Conservation (phyloP, 1,284 basidiomycete genomes). For the Tilletia walkeri region DNA sequence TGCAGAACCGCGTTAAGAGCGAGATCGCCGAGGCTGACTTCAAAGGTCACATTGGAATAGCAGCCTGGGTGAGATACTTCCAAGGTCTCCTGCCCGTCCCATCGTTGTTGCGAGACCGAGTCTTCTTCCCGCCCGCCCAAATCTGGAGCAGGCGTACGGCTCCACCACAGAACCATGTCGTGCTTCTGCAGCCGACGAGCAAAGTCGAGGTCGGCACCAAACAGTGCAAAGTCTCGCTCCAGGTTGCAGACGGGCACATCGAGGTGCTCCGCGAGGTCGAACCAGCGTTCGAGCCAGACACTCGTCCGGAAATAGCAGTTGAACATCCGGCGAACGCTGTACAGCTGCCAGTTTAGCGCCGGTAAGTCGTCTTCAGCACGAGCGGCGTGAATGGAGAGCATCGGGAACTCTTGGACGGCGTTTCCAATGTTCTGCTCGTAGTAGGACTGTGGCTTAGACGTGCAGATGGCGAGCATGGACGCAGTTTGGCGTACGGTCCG, state of each 20-base stretch:
- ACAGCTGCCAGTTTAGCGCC: slow-evolving; percentile 61
- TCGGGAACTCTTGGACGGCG: slow-evolving; percentile 72
- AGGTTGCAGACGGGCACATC: slow-evolving; percentile 87
- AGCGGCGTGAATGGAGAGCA: slow-evolving; percentile 78
- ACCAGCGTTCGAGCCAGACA: slow-evolving; percentile 75
- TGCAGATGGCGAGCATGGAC: slow-evolving; percentile 77
- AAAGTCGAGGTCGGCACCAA: slow-evolving; percentile 86
- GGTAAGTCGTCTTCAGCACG: slow-evolving; percentile 67
- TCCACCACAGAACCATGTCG: slow-evolving; percentile 97
- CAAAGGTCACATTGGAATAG: slow-evolving; percentile 89
- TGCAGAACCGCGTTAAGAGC: slow-evolving; percentile 93
- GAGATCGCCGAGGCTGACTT: slow-evolving; percentile 83
- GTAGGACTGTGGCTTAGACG: slow-evolving; percentile 77
- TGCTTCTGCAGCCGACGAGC: slow-evolving; percentile 80
- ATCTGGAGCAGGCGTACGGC: slow-evolving; percentile 72
- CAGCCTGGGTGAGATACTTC: slow-evolving; percentile 83
- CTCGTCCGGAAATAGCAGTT: slow-evolving; percentile 77
- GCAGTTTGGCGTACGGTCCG: slow-evolving; percentile 67
- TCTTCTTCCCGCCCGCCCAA: slow-evolving; percentile 91
- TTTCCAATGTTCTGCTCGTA: slow-evolving; percentile 75
- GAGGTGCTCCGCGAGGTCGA: slow-evolving; percentile 82
- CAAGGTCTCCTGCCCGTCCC: slow-evolving; percentile 67
- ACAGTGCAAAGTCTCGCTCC: slow-evolving; percentile 81
- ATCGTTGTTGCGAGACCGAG: slow-evolving; percentile 62
- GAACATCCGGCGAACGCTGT: slow-evolving; percentile 68